Percentiles rank a stretch among this genome's conserved stretches.
Conservation (phyloP, 495 filamentous ascomycete species). For the Hypoxylon fuscum region DNA sequence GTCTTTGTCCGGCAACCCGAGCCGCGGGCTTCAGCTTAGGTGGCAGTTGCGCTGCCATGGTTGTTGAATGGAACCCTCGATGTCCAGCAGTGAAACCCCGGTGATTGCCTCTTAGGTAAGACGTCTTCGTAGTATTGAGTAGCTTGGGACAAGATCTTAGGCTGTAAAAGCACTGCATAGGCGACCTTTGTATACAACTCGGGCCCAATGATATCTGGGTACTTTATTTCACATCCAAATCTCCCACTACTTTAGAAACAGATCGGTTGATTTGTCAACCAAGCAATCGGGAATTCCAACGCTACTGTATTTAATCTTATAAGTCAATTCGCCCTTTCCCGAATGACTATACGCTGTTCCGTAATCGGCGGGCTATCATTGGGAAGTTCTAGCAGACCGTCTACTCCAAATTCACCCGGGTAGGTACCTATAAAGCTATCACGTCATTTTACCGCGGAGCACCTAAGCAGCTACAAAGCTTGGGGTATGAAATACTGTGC, state of each 20-base stretch:
- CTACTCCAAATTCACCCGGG: background rate
- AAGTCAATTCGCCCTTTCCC: background rate
- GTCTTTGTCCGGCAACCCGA: conserved; percentile 79
- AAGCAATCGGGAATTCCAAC: background rate
- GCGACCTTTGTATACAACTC: conserved; percentile 5
- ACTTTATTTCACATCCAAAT: conserved; percentile 1
- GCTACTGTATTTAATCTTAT: background rate
- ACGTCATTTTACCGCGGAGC: conserved; percentile 35
- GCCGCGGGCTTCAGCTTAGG: conserved; percentile 70
- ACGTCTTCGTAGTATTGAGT: background rate
- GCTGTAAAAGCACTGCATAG: conserved; percentile 27
- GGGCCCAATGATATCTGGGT: conserved; percentile 21
- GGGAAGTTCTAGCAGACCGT: too few relatives aligned
- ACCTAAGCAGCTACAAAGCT: conserved; percentile 31
- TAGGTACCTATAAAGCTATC: conserved; percentile 9
- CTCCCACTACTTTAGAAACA: background rate
- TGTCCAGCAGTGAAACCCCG: conserved; percentile 1
- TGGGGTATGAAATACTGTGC: too few relatives aligned
- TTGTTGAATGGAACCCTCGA: conserved; percentile 41
- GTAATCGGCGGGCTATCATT: conserved; percentile 37
- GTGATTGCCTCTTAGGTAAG: conserved; percentile 10
- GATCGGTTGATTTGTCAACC: conserved; percentile 14
- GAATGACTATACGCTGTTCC: conserved; percentile 14
- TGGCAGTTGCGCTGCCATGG: conserved; percentile 38
- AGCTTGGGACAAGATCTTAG: conserved; percentile 16